Conservation (phyloP, 2,329 filamentous ascomycete genomes). For the Penicillium verrucosum region DNA sequence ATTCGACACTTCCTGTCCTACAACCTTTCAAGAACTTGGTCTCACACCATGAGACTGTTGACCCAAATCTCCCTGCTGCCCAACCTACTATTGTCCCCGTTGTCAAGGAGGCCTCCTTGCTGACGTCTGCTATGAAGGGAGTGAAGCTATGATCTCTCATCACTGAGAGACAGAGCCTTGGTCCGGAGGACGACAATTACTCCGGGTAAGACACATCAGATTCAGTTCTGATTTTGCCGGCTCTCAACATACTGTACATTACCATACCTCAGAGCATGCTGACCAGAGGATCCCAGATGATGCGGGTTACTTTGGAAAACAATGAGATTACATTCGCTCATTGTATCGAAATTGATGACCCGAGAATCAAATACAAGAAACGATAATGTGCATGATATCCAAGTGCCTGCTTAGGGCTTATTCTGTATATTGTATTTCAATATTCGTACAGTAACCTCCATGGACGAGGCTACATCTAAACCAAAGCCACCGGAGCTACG, state of each 20-base stretch:
- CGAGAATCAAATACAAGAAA: not conserved
- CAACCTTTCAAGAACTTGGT: conserved; percentile 2
- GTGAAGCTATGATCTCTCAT: not conserved
- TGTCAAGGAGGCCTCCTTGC: not conserved
- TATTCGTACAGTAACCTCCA: not conserved
- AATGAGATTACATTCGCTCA: not conserved
- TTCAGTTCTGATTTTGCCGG: not conserved
- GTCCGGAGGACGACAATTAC: not conserved
- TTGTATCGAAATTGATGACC: not conserved
- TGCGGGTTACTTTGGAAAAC: not conserved
- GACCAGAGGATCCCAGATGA: not conserved
- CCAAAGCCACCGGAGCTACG: not conserved
- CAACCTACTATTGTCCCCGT: not conserved
- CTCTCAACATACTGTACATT: not conserved
- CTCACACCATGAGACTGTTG: not conserved
- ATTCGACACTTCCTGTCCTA: not conserved
- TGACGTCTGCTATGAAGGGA: not conserved
- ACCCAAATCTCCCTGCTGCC: not conserved
- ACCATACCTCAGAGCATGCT: not conserved
- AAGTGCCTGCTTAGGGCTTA: not conserved
- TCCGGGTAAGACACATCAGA: not conserved
- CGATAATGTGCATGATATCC: not conserved
- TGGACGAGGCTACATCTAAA: not conserved
- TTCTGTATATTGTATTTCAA: not conserved
- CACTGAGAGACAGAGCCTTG: not conserved